These are phyloP conservation scores for Mimosa bimucronata DNA, from an alignment of 306 rosid species.

Conservation along the genomic window DNA sequence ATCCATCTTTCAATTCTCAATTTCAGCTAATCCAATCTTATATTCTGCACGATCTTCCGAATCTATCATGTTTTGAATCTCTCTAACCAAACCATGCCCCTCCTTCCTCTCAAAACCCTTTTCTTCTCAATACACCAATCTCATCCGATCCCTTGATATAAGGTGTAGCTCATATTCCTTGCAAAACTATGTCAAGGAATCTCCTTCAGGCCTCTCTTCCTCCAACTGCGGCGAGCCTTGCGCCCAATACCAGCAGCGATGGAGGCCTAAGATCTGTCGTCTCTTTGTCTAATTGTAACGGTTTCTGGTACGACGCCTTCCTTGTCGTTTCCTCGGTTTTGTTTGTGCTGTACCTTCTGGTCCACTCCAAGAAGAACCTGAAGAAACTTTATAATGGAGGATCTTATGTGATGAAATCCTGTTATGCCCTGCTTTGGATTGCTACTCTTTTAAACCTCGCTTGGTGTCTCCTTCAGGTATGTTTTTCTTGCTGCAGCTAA, in stretches of 20 bases:
- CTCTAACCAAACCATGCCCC: not conserved
- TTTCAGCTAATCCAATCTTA: not conserved
- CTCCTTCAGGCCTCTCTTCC: slow-evolving; percentile 25
- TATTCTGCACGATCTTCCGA: too few relatives aligned
- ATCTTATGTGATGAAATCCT: slow-evolving; percentile 55
- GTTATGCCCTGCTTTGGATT: slow-evolving; percentile 70
- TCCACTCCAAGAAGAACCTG: slow-evolving; percentile 61
- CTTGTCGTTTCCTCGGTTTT: slow-evolving; percentile 56
- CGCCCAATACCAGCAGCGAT: slow-evolving; percentile 4
- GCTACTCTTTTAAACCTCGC: slow-evolving; percentile 62
- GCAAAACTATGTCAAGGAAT: slow-evolving; percentile 2
- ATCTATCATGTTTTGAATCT: not conserved
- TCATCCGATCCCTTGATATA: slow-evolving; percentile 17
- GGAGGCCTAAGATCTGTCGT: not conserved
- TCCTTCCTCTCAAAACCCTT: not conserved
- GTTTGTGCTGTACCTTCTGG: slow-evolving; percentile 55
- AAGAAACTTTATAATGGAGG: slow-evolving; percentile 52
- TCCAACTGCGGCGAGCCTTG: slow-evolving; percentile 27
- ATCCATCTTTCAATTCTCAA: not conserved
- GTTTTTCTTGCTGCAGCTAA: not conserved
- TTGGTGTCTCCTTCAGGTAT: slow-evolving; percentile 73
- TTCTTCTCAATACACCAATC: not conserved
- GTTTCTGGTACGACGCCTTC: slow-evolving; percentile 47
- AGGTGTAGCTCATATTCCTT: not conserved
- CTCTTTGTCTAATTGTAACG: slow-evolving; percentile 47